Evolutionary conservation across 352 stramenopile species (phyloP).

Genomic region (Phytophthora macrochlamydospora): DNA sequence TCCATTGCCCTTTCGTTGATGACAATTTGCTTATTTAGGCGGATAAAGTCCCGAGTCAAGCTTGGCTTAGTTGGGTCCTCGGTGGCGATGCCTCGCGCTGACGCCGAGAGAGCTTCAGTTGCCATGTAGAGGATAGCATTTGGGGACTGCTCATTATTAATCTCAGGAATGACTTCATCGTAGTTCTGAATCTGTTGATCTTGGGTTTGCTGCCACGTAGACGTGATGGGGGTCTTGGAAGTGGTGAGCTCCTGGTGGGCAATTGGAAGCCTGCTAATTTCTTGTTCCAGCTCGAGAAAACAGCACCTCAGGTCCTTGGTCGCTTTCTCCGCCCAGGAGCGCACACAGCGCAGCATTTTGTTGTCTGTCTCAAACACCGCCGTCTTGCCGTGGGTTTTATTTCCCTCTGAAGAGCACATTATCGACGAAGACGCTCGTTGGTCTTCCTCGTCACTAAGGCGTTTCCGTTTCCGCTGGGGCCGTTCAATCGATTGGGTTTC

Average conservation of each 20-base stretch:
- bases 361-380: background rate
- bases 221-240: background rate
- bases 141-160: background rate
- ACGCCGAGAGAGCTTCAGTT: background rate
- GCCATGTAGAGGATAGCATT: background rate
- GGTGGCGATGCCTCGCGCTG: background rate
- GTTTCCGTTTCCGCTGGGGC: no score
- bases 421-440: background rate
- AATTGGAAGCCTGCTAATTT: background rate
- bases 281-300: background rate
- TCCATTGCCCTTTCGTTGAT: constrained; percentile 5
- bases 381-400: background rate
- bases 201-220: no score
- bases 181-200: background rate
- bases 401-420: no score
- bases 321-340: background rate
- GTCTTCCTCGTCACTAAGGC: background rate
- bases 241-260: background rate
- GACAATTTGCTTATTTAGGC: constrained; percentile 2
- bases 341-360: background rate
- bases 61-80: background rate
- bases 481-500: background rate
- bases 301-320: background rate
- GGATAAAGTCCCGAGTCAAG: background rate
- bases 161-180: background rate